Base-by-base conservation (phyloP, 2,329 filamentous ascomycete genomes). In the Cytospora piceicola region DNA sequence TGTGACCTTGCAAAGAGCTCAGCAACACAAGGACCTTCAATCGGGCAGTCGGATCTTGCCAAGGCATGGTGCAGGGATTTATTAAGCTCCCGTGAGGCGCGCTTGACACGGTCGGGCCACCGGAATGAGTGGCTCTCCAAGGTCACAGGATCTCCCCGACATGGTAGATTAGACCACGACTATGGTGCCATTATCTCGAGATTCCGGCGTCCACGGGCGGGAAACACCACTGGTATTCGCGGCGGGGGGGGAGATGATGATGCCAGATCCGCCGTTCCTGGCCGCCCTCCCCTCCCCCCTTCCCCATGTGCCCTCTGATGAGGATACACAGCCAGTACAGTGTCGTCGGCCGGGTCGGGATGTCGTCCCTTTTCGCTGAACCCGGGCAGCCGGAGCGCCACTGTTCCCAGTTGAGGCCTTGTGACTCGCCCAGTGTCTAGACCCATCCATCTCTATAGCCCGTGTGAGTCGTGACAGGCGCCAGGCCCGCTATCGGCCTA, bases 71-170 rank as follows among this genome's bases (percentile, higher is more conserved):
- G 57, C 55, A 60, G 52, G 63, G 24, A 20, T 49, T 14, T 29
- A 15, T 65, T 61, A 61, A 67, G 61, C 65, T 64, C 65, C 65
- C 61, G 57, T 56, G 57, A 64, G 52, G 52, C 42, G 52, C 57
- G 42, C 61, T 67, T 61, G 54, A 55, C 58, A 51, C 32, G 51
- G 29, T 52, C 58, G 42, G 46, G 51, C 42, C 46, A 56, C 53
- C 34, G 34, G 49, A 29, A 54, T 54, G n/a, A 58, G 22, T 39
- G 60, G 60, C 46, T 15, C 34, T 52, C 32, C 53, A 27, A 39
- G 54, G 24, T 61, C 58, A 39, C 30, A 36, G n/a, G 32, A 51
- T 42, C 54, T 30, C 42, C n/a, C 14, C 30, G 5, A 46, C 27
- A 34, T 11, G n/a, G 46, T 49, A 22, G 46, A 49, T 49, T n/a